Conservation (phyloP, 306 rosid genomes). For the Fragaria nilgerrensis region DNA sequence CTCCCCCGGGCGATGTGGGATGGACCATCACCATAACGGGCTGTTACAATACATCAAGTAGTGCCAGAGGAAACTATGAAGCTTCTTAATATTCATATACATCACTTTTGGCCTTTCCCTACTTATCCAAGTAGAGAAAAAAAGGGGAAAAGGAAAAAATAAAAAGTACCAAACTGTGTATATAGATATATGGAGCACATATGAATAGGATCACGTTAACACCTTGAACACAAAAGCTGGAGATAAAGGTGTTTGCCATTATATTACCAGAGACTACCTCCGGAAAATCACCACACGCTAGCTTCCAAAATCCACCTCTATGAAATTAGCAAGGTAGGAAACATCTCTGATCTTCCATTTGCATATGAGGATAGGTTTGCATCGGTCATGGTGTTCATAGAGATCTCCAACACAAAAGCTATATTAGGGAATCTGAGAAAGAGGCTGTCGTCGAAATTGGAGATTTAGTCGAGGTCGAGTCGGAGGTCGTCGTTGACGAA, state of each 20-base stretch:
- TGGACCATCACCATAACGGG: too few relatives aligned
- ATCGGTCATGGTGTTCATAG: neutral
- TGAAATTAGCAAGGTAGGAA: neutral
- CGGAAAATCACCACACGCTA: neutral
- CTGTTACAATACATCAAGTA: neutral
- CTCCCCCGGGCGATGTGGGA: too few relatives aligned
- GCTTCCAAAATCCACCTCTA: constrained; percentile 15
- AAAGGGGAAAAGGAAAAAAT: neutral
- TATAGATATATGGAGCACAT: neutral
- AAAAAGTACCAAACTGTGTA: neutral
- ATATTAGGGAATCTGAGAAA: neutral
- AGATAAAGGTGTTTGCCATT: neutral
- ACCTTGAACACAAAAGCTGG: neutral
- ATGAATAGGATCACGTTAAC: neutral
- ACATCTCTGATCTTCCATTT: neutral
- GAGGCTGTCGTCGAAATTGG: too few relatives aligned
- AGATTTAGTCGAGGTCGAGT: too few relatives aligned
- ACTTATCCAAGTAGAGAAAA: neutral
- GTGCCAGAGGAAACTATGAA: neutral
- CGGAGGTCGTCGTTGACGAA: too few relatives aligned
- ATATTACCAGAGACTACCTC: neutral
- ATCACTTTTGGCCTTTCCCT: neutral
- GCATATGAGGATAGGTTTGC: constrained; percentile 21
- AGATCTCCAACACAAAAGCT: constrained; percentile 16
- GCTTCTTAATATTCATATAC: neutral